phyloP scores from a whole-genome alignment of 495 filamentous ascomycete species.

The Lophiostoma macrostomum region DNA sequence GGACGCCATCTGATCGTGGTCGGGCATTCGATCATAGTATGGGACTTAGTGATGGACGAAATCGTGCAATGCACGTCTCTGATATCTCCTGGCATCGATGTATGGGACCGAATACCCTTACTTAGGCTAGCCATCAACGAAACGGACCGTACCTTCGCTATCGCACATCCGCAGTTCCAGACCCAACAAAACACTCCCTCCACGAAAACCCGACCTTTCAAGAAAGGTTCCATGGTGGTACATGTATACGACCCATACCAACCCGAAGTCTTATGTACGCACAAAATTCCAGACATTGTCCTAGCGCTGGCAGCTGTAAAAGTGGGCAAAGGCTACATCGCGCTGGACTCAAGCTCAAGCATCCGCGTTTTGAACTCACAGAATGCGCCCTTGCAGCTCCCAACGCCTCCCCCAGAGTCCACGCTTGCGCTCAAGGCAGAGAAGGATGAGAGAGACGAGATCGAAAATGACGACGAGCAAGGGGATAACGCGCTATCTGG shows the following conservation, averaged over 20 bases:
- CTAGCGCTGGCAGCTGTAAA: slow-evolving; percentile 53
- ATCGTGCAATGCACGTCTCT: slow-evolving; percentile 42
- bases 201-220: slow-evolving; percentile 30
- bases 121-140: slow-evolving; percentile 60
- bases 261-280: slow-evolving; percentile 49
- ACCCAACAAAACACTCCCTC: slow-evolving; percentile 1
- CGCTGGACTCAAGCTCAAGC: slow-evolving; percentile 56
- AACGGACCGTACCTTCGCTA: slow-evolving; percentile 35
- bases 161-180: slow-evolving; percentile 23
- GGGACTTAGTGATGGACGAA: slow-evolving; percentile 31
- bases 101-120: slow-evolving; percentile 41
- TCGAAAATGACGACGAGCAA: slow-evolving; percentile 51
- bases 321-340: slow-evolving; percentile 42
- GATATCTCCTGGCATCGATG: slow-evolving; percentile 30
- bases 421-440: background rate
- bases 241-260: slow-evolving; percentile 54
- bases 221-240: slow-evolving; percentile 42
- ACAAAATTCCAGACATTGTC: slow-evolving; percentile 49
- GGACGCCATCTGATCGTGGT: slow-evolving; percentile 61
- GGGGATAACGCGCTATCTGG: slow-evolving; percentile 40
- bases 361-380: slow-evolving; percentile 41
- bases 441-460: slow-evolving; percentile 38
- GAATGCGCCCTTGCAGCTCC: slow-evolving; percentile 46
- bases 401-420: slow-evolving; percentile 44
- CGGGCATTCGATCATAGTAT: slow-evolving; percentile 54